These are phyloP conservation scores for Trichosporon asahii DNA, from an alignment of 1,284 basidiomycete species.

Conservation along the genomic window DNA sequence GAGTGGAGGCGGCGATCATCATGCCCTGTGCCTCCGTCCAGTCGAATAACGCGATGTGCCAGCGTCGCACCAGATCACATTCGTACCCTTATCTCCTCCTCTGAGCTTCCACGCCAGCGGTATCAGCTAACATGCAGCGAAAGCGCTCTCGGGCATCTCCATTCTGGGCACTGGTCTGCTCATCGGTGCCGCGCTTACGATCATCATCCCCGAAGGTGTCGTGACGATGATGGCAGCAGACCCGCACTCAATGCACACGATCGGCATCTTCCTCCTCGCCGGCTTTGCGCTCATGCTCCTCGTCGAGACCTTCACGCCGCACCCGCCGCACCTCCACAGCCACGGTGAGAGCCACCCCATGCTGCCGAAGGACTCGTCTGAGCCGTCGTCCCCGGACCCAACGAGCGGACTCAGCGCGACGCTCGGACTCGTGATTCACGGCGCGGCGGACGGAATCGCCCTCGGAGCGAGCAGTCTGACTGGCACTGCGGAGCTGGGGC, in stretches of 20 bases:
- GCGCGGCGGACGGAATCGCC: conserved; percentile 83
- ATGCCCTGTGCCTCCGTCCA: neutral
- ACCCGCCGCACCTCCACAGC: conserved; percentile 32
- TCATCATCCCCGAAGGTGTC: conserved; percentile 85
- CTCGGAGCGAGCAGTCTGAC: conserved; percentile 63
- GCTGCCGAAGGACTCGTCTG: conserved; percentile 18
- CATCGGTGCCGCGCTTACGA: conserved; percentile 79
- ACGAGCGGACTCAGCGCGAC: conserved; percentile 63
- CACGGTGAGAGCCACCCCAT: conserved; percentile 14
- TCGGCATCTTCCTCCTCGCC: conserved; percentile 68
- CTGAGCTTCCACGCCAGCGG: too few relatives aligned
- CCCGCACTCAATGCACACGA: conserved; percentile 53
- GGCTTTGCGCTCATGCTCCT: conserved; percentile 84
- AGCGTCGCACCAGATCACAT: neutral
- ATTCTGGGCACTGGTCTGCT: conserved; percentile 77
- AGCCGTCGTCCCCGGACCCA: conserved; percentile 20
- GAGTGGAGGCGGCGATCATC: neutral
- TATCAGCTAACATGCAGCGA: conserved; percentile 49
- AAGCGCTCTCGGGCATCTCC: conserved; percentile 61
- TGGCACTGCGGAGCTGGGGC: conserved; percentile 56
- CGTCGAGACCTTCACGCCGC: conserved; percentile 47
- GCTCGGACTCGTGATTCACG: conserved; percentile 78
- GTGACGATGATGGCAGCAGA: conserved; percentile 47
- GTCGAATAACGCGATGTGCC: neutral
- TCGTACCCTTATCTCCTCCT: too few relatives aligned